phyloP scores from a whole-genome alignment of 2,329 filamentous ascomycete genomes.

The Ambrosiella cleistominuta region DNA sequence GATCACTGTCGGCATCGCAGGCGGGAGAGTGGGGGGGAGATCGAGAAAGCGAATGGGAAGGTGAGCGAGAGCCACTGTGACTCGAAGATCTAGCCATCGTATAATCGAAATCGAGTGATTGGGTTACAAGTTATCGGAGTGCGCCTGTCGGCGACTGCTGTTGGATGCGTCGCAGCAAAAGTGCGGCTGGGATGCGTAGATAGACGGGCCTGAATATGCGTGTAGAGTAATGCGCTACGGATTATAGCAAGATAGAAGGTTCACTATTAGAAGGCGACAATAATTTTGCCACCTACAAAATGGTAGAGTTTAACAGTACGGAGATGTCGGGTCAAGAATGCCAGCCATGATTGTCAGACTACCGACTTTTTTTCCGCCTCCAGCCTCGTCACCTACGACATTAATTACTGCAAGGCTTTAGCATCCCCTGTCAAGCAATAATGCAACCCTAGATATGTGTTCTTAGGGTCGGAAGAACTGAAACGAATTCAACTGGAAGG shows the following conservation, averaged over 20 bases:
- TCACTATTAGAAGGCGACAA: too few species aligned
- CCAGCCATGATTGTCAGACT: background rate
- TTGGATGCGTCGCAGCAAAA: too few species aligned
- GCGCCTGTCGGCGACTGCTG: background rate
- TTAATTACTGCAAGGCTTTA: background rate
- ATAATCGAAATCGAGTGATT: background rate
- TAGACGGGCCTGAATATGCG: too few species aligned
- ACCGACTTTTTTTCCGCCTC: background rate
- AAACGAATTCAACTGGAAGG: too few species aligned
- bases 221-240: too few species aligned
- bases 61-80: constrained; percentile 1
- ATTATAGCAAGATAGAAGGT: too few species aligned
- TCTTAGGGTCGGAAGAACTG: too few species aligned
- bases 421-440: too few species aligned
- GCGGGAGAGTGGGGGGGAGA: background rate
- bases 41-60: background rate
- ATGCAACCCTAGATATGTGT: too few species aligned
- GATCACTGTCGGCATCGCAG: background rate
- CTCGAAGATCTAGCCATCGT: constrained; percentile 6
- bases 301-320: background rate
- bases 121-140: background rate
- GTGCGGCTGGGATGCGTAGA: too few species aligned
- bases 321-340: background rate
- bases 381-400: background rate
- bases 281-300: background rate